Percentiles rank a stretch among this genome's conserved stretches.
Conservation (phyloP, 2,329 filamentous ascomycete genomes). For the Akanthomyces muscarius region DNA sequence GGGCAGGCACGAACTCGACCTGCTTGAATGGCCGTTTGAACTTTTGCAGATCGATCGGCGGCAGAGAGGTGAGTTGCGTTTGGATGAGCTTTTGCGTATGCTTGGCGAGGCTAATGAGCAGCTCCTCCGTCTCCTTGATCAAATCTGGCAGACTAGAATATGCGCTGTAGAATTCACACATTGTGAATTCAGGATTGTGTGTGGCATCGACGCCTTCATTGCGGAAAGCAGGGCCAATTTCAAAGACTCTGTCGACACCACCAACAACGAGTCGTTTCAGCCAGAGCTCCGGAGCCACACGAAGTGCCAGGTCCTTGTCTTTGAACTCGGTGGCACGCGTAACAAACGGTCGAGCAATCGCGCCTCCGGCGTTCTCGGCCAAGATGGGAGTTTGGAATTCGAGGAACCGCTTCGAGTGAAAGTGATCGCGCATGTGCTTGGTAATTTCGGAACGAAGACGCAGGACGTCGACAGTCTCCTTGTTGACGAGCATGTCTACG, state of each 20-base stretch:
- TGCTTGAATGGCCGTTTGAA: conserved; percentile 57
- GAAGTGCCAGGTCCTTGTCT: conserved; percentile 66
- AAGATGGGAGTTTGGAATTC: conserved; percentile 92
- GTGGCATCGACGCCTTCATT: conserved; percentile 90
- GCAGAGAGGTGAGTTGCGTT: conserved; percentile 42
- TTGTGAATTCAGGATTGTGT: conserved; percentile 96
- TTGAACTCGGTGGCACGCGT: conserved; percentile 75
- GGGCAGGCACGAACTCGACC: conserved; percentile 76
- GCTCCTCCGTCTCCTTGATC: conserved; percentile 68
- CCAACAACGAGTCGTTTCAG: conserved; percentile 88
- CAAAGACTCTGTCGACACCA: conserved; percentile 83
- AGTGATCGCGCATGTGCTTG: conserved; percentile 67
- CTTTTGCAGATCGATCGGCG: conserved; percentile 44
- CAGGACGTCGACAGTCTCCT: conserved; percentile 62
- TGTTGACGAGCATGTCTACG: conserved; percentile 79
- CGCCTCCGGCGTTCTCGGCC: conserved; percentile 77
- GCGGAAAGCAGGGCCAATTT: conserved; percentile 87
- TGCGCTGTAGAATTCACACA: conserved; percentile 93
- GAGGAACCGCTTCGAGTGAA: conserved; percentile 68
- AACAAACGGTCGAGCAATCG: conserved; percentile 79
- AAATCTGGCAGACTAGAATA: conserved; percentile 74
- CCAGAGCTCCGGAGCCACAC: conserved; percentile 93
- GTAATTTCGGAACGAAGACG: conserved; percentile 71
- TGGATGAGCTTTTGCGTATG: conserved; percentile 46
- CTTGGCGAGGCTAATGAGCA: conserved; percentile 59